Percentiles rank a stretch among this genome's conserved stretches.
Conservation (phyloP, 192 early-diverging fungal genomes). For the Chytriomyces sp. region DNA sequence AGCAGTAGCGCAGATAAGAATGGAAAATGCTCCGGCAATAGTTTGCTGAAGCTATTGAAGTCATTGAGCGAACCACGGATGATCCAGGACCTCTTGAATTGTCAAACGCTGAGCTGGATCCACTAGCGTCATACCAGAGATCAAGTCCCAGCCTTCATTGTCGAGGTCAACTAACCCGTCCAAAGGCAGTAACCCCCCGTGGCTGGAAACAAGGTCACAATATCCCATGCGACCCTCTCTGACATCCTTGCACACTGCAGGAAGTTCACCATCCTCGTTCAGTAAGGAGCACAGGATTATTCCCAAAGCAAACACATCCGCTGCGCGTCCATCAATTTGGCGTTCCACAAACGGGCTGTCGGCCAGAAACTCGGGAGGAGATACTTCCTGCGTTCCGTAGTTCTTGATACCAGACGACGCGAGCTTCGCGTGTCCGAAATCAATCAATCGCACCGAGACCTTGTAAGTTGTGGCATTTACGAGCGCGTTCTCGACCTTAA, state of each 20-base stretch:
- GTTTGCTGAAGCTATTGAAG: not conserved
- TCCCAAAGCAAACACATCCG: too few species aligned
- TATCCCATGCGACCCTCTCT: not conserved
- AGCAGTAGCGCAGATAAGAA: too few species aligned
- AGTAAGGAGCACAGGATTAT: constrained; percentile 9
- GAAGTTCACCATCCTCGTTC: not conserved
- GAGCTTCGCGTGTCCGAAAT: constrained; percentile 26
- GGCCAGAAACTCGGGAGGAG: constrained; percentile 14
- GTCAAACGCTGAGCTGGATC: constrained; percentile 13
- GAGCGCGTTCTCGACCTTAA: constrained; percentile 65
- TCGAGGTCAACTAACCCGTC: constrained; percentile 9
- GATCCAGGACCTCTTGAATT: constrained; percentile 22
- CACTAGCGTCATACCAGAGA: constrained; percentile 22
- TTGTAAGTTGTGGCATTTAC: not conserved
- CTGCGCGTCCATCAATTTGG: not conserved
- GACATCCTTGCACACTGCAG: not conserved
- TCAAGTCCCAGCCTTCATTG: constrained; percentile 20
- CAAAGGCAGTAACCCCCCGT: not conserved
- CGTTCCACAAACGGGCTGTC: not conserved
- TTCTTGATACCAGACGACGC: not conserved
- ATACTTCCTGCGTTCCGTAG: too few species aligned
- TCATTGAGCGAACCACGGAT: constrained; percentile 9
- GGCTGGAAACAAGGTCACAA: not conserved
- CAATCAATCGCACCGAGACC: constrained; percentile 5
- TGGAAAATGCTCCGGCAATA: too few species aligned